Base-by-base conservation (phyloP, 306 rosid genomes). In the Datisca glomerata region DNA sequence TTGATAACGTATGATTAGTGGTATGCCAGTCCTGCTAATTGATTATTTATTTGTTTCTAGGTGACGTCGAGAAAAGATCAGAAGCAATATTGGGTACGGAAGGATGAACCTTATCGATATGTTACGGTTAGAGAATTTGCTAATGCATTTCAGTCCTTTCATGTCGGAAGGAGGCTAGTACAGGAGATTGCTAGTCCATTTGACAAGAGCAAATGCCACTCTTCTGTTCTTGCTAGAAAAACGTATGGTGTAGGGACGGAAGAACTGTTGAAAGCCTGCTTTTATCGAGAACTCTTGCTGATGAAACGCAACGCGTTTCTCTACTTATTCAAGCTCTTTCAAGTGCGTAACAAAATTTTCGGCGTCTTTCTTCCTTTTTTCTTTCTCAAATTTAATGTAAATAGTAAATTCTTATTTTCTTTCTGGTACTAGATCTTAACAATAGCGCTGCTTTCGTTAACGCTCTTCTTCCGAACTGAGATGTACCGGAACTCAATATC, bases 391-490 rank as follows among this genome's bases (percentile, higher is more conserved):
- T n/a, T n/a, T n/a, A n/a, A n/a, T n/a, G n/a, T n/a, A n/a, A n/a
- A n/a, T n/a, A n/a, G n/a, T n/a, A n/a, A n/a, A 31, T 18, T 27
- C 22, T 2, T 1, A 2, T 9, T 8, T 51, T 22, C 14, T 24
- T 37, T 39, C 37, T 49, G 8, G 24, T 35, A 19, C 24, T 45
- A 85, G 96, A 51, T 78, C 22, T 15, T 63, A 8, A 21, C 43
- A 5, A 20, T 67, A 42, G 74, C 81, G 19, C 11, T 70, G 20
- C 8, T 81, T 22, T 15, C 67, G 3, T 65, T 71, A 69, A 73
- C 94, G 17, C 34, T 79, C 6, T 81, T 86, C 68, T 29, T 76
- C 29, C 61, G 87, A 41, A 81, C 94, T 6, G 46, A 75, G 66
- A 86, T 81, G 94, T 75, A 68, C 50, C 63, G 45, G 3, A 23